phyloP scores from a whole-genome alignment of 2,329 filamentous ascomycete species.

The Lasiodiplodia citricola region DNA sequence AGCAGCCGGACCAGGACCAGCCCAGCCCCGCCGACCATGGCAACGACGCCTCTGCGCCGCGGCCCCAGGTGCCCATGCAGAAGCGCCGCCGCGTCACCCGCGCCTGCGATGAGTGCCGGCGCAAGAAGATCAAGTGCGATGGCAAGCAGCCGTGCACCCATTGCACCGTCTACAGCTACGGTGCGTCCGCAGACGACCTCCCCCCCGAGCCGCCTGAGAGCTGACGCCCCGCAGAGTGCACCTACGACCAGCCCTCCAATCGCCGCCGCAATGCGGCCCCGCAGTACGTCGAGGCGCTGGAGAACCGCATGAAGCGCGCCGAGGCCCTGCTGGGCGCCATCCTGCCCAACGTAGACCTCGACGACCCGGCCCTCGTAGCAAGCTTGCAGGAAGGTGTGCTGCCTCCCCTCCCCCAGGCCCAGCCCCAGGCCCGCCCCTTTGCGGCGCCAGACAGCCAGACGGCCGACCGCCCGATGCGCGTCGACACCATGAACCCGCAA shows the following conservation, averaged over 20 bases:
- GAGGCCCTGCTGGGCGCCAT: slow-evolving; percentile 80
- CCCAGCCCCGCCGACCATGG: slow-evolving; percentile 3
- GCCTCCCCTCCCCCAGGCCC: slow-evolving; percentile 43
- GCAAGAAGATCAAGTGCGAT: slow-evolving; percentile 62
- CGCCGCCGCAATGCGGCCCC: slow-evolving; percentile 87
- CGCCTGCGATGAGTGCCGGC: slow-evolving; percentile 49
- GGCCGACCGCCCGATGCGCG: slow-evolving; percentile 3
- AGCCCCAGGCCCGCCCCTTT: slow-evolving; percentile 22
- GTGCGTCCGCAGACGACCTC: slow-evolving; percentile 55
- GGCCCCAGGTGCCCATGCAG: slow-evolving; percentile 24
- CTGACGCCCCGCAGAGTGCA: slow-evolving; percentile 71
- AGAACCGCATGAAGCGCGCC: slow-evolving; percentile 80
- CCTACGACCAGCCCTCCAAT: slow-evolving; percentile 94
- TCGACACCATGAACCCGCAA: slow-evolving; percentile 24
- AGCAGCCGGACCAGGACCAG: slow-evolving; percentile 18
- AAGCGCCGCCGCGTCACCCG: slow-evolving; percentile 51
- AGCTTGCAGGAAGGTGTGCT: slow-evolving; percentile 71
- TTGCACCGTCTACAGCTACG: slow-evolving; percentile 98
- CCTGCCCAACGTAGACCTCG: slow-evolving; percentile 81
- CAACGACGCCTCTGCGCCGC: not conserved
- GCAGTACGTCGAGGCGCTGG: slow-evolving; percentile 90
- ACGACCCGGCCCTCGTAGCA: slow-evolving; percentile 82
- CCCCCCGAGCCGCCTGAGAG: slow-evolving; percentile 2
- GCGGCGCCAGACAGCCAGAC: slow-evolving; percentile 2
- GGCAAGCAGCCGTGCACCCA: slow-evolving; percentile 72